Percentiles rank a stretch among this genome's conserved stretches.
These are phyloP conservation scores for Solanum virginianum DNA, from an alignment of 257 asterid species.

Conservation along the genomic window DNA sequence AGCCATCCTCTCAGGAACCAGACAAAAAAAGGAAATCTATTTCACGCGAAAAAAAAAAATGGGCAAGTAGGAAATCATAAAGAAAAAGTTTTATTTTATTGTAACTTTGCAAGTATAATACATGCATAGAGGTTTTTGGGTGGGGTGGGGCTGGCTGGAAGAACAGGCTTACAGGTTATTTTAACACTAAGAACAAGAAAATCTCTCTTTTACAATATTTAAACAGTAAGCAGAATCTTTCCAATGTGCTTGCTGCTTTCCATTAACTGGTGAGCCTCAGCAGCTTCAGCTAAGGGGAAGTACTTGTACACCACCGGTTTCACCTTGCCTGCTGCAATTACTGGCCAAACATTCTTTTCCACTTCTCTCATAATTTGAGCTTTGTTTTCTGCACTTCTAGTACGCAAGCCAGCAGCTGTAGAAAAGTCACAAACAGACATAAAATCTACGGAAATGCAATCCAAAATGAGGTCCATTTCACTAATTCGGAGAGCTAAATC, in stretches of 20 bases:
- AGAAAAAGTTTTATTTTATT: not conserved
- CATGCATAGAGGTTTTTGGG: not conserved
- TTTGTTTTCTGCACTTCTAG: conserved; percentile 56
- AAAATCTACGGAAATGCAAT: not conserved
- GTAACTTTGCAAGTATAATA: not conserved
- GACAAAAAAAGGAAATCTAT: not conserved
- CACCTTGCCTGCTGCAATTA: conserved; percentile 61
- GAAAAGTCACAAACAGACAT: not conserved
- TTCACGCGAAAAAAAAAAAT: not conserved
- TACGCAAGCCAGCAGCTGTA: conserved; percentile 79
- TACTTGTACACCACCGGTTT: conserved; percentile 63
- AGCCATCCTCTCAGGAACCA: not conserved
- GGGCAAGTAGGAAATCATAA: not conserved
- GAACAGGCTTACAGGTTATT: not conserved
- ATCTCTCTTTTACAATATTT: not conserved
- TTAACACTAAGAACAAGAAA: not conserved
- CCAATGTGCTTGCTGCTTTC: conserved; percentile 93
- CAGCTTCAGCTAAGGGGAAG: conserved; percentile 56
- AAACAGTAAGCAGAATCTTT: conserved; percentile 54
- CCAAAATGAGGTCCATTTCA: not conserved
- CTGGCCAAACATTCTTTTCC: conserved; percentile 93
- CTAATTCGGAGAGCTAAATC: not conserved
- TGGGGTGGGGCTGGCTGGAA: not conserved
- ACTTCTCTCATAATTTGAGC: conserved; percentile 77
- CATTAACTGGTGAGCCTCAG: conserved; percentile 69